phyloP scores from a whole-genome alignment of 257 asterid species.

The Knoxia roxburghii region DNA sequence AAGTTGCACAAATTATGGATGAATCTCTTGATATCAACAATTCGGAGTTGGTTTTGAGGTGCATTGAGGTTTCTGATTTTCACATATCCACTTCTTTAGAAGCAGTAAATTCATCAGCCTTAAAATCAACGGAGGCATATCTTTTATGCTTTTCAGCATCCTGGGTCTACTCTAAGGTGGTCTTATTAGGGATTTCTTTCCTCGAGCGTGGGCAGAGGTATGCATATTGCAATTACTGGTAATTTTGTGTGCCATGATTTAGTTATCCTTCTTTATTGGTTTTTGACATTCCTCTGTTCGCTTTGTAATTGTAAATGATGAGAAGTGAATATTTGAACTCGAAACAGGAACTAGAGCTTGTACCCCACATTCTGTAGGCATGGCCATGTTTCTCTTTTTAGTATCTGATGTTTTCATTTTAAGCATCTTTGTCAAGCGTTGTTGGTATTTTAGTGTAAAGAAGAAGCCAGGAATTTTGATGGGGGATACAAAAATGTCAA shows the following conservation, averaged over 20 bases:
- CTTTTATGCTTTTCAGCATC: constrained; percentile 63
- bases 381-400: neutral
- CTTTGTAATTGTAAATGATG: neutral
- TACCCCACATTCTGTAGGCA: neutral
- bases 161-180: constrained; percentile 88
- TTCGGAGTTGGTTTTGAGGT: constrained; percentile 50
- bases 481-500: neutral
- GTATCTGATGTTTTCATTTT: neutral
- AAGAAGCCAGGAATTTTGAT: neutral
- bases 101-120: constrained; percentile 35
- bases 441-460: neutral
- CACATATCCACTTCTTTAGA: constrained; percentile 37
- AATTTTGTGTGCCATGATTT: neutral
- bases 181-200: constrained; percentile 77
- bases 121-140: constrained; percentile 44
- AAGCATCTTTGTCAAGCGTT: neutral
- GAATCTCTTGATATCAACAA: constrained; percentile 67
- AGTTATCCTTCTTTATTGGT: neutral
- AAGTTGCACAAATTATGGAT: constrained; percentile 80
- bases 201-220: constrained; percentile 85
- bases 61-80: constrained; percentile 59
- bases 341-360: neutral
- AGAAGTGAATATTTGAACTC: neutral
- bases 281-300: neutral
- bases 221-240: constrained; percentile 13